phyloP scores from a whole-genome alignment of 139 green algal genomes.

The Raphidocelis subcapitata region DNA sequence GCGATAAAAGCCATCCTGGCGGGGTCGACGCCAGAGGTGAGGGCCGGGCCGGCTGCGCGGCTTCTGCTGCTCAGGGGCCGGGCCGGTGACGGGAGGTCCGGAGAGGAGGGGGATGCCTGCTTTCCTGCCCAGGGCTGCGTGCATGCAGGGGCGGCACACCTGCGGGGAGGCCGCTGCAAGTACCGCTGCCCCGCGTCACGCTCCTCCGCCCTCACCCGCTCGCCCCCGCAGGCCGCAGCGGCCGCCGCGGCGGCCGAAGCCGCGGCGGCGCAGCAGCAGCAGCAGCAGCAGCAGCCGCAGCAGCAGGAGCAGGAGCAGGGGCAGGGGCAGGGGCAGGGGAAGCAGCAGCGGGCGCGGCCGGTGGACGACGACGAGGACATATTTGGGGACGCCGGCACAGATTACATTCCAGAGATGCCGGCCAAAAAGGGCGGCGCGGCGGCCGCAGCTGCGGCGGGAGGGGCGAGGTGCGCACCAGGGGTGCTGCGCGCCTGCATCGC shows the following conservation, averaged over 20 bases:
- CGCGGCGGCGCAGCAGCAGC: conserved; percentile 1
- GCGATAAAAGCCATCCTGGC: no score
- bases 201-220: no score
- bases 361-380: conserved; percentile 86
- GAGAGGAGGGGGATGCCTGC: no score
- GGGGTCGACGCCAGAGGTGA: no score
- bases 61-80: no score
- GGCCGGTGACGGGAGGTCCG: no score
- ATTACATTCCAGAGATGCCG: conserved; percentile 75
- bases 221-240: no score
- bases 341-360: conserved; percentile 3
- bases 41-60: no score
- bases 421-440: conserved; percentile 35
- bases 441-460: background rate
- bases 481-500: background rate
- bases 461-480: background rate
- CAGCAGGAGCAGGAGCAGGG: conserved; percentile 3
- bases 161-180: background rate
- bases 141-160: no score
- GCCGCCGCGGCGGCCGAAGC: no score
- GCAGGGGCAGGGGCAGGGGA: conserved; percentile 4
- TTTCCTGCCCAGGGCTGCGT: no score
- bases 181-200: no score
- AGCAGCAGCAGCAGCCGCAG: background rate
- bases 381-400: conserved; percentile 87